Conservation (phyloP, 257 asterid genomes). For the Salvia rosmarinus region DNA sequence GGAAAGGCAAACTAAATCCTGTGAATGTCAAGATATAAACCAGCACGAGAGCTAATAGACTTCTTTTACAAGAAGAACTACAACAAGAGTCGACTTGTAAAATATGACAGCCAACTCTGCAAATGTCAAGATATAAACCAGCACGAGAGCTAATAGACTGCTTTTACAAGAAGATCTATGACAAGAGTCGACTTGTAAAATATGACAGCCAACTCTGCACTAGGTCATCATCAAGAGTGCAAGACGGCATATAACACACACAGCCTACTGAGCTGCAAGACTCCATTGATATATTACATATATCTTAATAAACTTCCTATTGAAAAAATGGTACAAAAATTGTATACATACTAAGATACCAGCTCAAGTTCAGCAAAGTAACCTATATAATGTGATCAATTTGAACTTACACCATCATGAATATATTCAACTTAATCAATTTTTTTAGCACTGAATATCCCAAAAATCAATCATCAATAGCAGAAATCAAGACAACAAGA, state of each 20-base stretch:
- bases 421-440: neutral
- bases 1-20: constrained; percentile 4
- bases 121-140: neutral
- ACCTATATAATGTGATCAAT: neutral
- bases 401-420: constrained; percentile 10
- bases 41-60: neutral
- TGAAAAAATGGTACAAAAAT: neutral
- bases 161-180: neutral
- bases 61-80: constrained; percentile 1
- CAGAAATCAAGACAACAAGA: constrained; percentile 21
- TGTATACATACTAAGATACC: neutral
- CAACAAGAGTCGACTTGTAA: neutral
- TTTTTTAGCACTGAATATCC: constrained; percentile 16
- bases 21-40: constrained; percentile 1
- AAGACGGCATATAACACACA: neutral
- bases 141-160: neutral
- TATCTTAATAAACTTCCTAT: neutral
- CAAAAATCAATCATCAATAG: constrained; percentile 17
- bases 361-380: constrained; percentile 1
- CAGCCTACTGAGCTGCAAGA: neutral
- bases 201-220: no score
- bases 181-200: neutral
- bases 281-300: neutral
- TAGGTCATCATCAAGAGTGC: neutral
- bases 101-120: no score